Percentiles rank a stretch among this genome's conserved stretches.
These are phyloP conservation scores for Mallotus nudiflorus DNA, from an alignment of 345 rosid genomes.

Conservation along the genomic window DNA sequence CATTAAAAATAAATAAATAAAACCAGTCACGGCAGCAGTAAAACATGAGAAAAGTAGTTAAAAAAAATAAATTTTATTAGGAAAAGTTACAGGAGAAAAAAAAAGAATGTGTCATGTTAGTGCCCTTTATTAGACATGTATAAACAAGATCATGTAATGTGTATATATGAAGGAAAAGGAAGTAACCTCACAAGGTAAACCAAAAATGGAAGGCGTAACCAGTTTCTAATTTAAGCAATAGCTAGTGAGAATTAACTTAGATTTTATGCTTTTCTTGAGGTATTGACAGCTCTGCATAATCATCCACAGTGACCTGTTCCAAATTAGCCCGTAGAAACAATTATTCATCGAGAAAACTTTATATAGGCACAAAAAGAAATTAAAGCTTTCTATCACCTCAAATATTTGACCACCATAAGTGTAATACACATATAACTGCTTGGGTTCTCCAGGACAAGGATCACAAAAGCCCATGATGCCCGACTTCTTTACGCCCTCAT, in stretches of 20 bases:
- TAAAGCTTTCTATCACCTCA: constrained; percentile 37
- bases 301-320: constrained; percentile 62
- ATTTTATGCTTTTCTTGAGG: constrained; percentile 59
- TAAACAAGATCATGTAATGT: neutral
- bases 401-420: constrained; percentile 50
- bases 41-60: too few relatives aligned
- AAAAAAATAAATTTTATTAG: too few relatives aligned
- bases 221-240: neutral
- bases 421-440: constrained; percentile 68
- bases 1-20: too few relatives aligned
- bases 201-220: constrained; percentile 43
- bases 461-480: constrained; percentile 98
- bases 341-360: neutral
- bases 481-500: constrained; percentile 84
- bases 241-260: constrained; percentile 17
- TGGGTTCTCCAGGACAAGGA: constrained; percentile 88
- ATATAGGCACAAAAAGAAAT: neutral
- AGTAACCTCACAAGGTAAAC: constrained; percentile 26
- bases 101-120: too few relatives aligned
- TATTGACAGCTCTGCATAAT: constrained; percentile 63
- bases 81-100: too few relatives aligned
- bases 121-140: constrained; percentile 1
- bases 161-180: neutral
- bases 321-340: constrained; percentile 3
- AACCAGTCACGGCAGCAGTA: too few relatives aligned